Base-by-base conservation (phyloP, 805 yeast species). In the Wickerhamomyces ciferrii region DNA sequence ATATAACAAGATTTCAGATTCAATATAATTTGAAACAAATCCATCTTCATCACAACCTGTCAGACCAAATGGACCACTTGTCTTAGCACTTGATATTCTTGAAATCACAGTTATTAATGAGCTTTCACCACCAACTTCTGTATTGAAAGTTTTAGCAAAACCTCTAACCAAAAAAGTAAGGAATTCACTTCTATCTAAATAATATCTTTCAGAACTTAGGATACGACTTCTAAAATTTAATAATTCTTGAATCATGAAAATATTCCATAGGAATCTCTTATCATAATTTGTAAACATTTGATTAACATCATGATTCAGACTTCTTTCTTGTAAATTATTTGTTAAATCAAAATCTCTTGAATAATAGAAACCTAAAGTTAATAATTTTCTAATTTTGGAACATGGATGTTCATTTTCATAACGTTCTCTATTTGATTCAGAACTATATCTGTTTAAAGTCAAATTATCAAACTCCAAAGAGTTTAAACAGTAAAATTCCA, bases 31-130 rank as follows among this genome's bases (percentile, higher is more conserved):
- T 39, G 98, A 91, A 23, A 91, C 96, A 58, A 86, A 76, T 1
- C 99, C 99, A 51, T 86, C 85, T 55, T 87, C 96, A 63, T 90
- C 97, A 21, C 90, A 81, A 25, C 98, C 98, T 52, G 92, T 75
- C 7, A 88, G 83, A 53, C 86, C 87, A 61, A 84, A 87, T 34
- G 96, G 72, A 2, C 96, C 87, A 15, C 96, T 96, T 2, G 94
- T 94, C 42, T 91, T 74, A 55, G 85, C 86, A 76, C 96, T 87
- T 0, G 96, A 87, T 52, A 90, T 95, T 53, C 92, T 84, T 2
- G 97, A 88, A 18, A 94, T 81, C 9, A 94, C 72, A 0, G 98
- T 86, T 43, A 91, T 68, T 4, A 80, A 60, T 1, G 58, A 50
- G 39, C 61, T 65, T 20, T 56, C 56, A 20, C 48, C 51, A 29